Evolutionary conservation across 345 rosid genomes (phyloP).

Genomic region (Populus alba): DNA sequence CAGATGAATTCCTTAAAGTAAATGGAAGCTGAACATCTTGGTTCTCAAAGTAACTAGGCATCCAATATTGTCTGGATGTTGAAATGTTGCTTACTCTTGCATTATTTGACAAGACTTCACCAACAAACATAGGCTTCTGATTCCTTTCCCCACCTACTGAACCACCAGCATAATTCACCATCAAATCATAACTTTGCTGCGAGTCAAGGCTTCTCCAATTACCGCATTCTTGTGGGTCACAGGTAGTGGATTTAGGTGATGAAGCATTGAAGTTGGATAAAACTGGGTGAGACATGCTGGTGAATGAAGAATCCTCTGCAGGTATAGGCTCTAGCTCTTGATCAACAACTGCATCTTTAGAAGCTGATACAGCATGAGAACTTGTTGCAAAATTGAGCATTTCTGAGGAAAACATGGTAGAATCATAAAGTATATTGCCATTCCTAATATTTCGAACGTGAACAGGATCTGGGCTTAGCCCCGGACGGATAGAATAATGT

Average conservation of each 20-base stretch:
- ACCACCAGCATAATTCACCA: constrained; percentile 41
- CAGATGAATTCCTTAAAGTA: constrained; percentile 17
- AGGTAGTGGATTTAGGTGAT: constrained; percentile 3
- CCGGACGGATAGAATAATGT: constrained; percentile 15
- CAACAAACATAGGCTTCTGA: constrained; percentile 32
- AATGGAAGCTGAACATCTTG: constrained; percentile 28
- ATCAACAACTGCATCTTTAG: constrained; percentile 24
- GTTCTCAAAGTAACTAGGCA: constrained; percentile 18
- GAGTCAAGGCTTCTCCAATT: constrained; percentile 31
- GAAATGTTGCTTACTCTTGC: constrained; percentile 17
- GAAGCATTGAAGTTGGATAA: constrained; percentile 10
- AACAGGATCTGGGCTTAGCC: constrained; percentile 31
- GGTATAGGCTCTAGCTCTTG: constrained; percentile 12
- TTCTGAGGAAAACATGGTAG: constrained; percentile 17
- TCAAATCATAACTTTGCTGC: constrained; percentile 39
- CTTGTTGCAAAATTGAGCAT: constrained; percentile 20
- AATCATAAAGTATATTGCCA: constrained; percentile 23
- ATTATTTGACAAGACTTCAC: constrained; percentile 44
- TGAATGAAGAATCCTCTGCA: constrained; percentile 10
- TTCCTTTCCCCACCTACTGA: constrained; percentile 28
- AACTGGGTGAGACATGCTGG: constrained; percentile 23
- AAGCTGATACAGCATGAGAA: constrained; percentile 10
- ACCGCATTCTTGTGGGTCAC: constrained; percentile 32
- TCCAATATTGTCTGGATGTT: constrained; percentile 22
- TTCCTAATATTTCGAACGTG: constrained; percentile 28